These are phyloP conservation scores for Hyparrhenia diplandra DNA, from an alignment of 176 grass and related monocot genomes.

Conservation along the genomic window DNA sequence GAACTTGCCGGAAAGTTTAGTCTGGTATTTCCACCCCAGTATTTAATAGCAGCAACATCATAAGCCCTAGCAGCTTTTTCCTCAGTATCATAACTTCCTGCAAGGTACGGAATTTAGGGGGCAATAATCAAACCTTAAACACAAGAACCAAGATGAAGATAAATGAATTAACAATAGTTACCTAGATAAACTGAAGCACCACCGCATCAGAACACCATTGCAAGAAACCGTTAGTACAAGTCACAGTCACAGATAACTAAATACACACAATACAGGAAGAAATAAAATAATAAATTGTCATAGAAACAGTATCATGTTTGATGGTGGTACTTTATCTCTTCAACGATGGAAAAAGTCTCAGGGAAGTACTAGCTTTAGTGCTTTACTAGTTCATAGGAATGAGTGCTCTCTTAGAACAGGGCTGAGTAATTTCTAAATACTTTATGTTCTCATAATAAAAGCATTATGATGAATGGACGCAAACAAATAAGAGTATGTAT, in stretches of 20 bases:
- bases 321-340: neutral
- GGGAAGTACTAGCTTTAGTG: neutral
- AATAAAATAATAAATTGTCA: neutral
- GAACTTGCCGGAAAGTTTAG: slow-evolving; percentile 68
- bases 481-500: neutral
- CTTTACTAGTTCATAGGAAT: neutral
- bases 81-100: slow-evolving; percentile 92
- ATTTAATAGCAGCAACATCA: slow-evolving; percentile 96
- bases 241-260: slow-evolving; percentile 11
- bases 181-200: slow-evolving; percentile 96
- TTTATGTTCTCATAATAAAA: neutral
- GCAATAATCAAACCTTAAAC: slow-evolving; percentile 2
- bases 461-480: neutral
- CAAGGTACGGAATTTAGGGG: slow-evolving; percentile 18
- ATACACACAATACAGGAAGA: neutral
- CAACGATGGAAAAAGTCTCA: neutral
- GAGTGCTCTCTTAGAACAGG: neutral
- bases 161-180: slow-evolving; percentile 34
- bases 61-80: slow-evolving; percentile 88
- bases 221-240: slow-evolving; percentile 40
- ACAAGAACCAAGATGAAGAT: neutral
- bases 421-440: neutral
- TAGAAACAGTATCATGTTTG: neutral
- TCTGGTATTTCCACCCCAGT: slow-evolving; percentile 67
- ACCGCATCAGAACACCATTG: slow-evolving; percentile 26